Base-by-base conservation (phyloP, 2,329 filamentous ascomycete genomes). In the Rachicladosporium sp. region DNA sequence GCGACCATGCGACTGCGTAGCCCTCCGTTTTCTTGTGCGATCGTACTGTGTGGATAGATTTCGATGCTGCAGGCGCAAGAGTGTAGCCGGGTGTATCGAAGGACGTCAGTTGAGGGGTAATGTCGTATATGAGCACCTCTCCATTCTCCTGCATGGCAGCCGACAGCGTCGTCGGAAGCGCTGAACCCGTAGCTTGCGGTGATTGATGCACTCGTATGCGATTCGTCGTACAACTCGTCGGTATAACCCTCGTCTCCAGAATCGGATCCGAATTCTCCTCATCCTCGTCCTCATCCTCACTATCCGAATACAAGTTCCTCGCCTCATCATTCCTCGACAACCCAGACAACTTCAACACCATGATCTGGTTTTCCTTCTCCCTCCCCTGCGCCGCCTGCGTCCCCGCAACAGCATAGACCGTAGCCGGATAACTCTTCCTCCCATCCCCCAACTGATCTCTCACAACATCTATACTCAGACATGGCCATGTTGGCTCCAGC, bases 1-100 rank as follows among this genome's bases (percentile, higher is more conserved):
- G 83, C 19, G 88, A 94, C 91, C 91, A 98, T 64, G 95, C 91
- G n/a, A 98, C 65, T 0, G 86, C 91, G 60, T 96, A 98, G 36
- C 91, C 91, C 68, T 98, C 91, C 43, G 59, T 62, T 9, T 78
- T 68, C 65, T 88, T 89, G 73, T 98, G 91, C 51, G 89, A 86
- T 51, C 83, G 77, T 51, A 98, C 78, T 2, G 86, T 95, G 49
- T 75, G 82, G 36, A 93, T 64, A 27, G 91, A 87, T 66, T 93
- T 93, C 61, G 87, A 89, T 58, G 93, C 84, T 54, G 83, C 78
- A 2, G 85, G 71, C 5, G 83, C 78, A 49, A 96, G 76, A 48
- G 78, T 70, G 32, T 79, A 82, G 44, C 91, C 89, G 1, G 91
- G 91, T 43, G 76, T 82, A 59, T 96, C 89, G 61, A 98, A 95